A percentile compares a stretch with the other conserved stretches of the same genome.
phyloP scores from a whole-genome alignment of 768 basidiomycete genomes.

The Hericium erinaceus region DNA sequence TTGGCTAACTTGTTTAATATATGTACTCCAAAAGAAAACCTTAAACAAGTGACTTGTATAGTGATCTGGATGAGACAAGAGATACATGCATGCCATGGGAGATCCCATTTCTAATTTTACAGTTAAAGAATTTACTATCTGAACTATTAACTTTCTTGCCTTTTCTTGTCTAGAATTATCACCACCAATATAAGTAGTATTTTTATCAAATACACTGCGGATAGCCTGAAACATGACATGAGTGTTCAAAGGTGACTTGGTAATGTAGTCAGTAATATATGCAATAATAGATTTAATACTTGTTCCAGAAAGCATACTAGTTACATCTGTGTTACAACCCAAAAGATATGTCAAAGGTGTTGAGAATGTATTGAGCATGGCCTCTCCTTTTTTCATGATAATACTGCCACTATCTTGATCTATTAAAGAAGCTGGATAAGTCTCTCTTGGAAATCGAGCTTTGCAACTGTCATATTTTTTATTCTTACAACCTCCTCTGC shows the following conservation, averaged over 20 bases:
- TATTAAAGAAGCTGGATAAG: constrained; percentile 17
- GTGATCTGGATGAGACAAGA: constrained; percentile 28
- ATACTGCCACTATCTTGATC: constrained; percentile 21
- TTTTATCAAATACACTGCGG: constrained; percentile 15
- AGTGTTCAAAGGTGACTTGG: constrained; percentile 30
- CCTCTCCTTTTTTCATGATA: constrained; percentile 23
- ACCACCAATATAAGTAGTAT: constrained; percentile 14
- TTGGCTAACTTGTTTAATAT: constrained; percentile 17
- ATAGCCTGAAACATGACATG: constrained; percentile 28
- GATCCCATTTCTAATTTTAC: constrained; percentile 28
- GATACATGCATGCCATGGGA: constrained; percentile 28
- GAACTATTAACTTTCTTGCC: constrained; percentile 23
- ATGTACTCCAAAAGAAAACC: constrained; percentile 25
- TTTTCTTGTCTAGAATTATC: constrained; percentile 7
- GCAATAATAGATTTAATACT: constrained; percentile 28
- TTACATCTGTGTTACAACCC: constrained; percentile 31
- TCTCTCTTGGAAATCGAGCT: constrained; percentile 27
- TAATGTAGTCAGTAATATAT: constrained; percentile 36
- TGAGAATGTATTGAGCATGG: constrained; percentile 28
- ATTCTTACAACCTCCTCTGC: constrained; percentile 21
- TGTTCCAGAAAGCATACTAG: constrained; percentile 30
- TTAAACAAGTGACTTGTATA: constrained; percentile 29
- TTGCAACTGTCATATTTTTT: constrained; percentile 22
- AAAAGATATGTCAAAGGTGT: constrained; percentile 25
- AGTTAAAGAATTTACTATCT: constrained; percentile 28